Evolutionary conservation across 306 rosid genomes (phyloP).

Genomic region (Pachyrhizus erosus): DNA sequence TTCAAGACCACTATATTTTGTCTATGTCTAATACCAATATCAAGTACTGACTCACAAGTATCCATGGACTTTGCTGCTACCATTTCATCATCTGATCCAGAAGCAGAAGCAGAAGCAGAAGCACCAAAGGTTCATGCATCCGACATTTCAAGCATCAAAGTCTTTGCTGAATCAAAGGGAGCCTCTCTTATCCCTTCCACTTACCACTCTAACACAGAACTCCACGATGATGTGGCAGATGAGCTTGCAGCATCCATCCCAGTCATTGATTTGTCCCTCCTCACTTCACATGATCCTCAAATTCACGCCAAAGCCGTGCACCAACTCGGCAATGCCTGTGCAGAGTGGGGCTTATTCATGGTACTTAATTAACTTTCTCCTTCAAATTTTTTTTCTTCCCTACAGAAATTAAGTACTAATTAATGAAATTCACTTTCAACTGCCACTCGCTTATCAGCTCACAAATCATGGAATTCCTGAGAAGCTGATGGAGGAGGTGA

Average conservation of each 20-base stretch:
- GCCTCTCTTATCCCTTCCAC: constrained; percentile 45
- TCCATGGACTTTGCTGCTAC: constrained; percentile 41
- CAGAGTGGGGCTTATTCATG: constrained; percentile 64
- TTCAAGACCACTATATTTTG: neutral
- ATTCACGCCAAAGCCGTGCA: constrained; percentile 34
- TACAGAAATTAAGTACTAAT: neutral
- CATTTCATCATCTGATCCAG: neutral
- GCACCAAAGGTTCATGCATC: constrained; percentile 28
- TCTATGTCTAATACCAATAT: neutral
- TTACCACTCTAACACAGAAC: constrained; percentile 43
- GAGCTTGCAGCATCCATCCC: constrained; percentile 53
- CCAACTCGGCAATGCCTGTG: constrained; percentile 53
- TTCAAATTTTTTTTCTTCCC: neutral
- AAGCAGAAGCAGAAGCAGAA: no score
- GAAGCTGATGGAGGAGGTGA: constrained; percentile 47
- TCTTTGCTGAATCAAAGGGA: constrained; percentile 46
- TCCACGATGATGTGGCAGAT: constrained; percentile 45
- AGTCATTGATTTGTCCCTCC: constrained; percentile 54
- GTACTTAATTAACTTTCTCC: constrained; percentile 2
- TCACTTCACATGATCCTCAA: constrained; percentile 48
- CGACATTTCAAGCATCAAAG: constrained; percentile 51
- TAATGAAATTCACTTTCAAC: neutral
- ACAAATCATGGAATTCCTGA: constrained; percentile 60
- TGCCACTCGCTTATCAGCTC: constrained; percentile 36
- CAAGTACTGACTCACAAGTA: neutral